A percentile compares a stretch with the other conserved stretches of the same genome.
Evolutionary conservation across 352 stramenopile species (phyloP).

Genomic region (Halophytophthora batemanensis): DNA sequence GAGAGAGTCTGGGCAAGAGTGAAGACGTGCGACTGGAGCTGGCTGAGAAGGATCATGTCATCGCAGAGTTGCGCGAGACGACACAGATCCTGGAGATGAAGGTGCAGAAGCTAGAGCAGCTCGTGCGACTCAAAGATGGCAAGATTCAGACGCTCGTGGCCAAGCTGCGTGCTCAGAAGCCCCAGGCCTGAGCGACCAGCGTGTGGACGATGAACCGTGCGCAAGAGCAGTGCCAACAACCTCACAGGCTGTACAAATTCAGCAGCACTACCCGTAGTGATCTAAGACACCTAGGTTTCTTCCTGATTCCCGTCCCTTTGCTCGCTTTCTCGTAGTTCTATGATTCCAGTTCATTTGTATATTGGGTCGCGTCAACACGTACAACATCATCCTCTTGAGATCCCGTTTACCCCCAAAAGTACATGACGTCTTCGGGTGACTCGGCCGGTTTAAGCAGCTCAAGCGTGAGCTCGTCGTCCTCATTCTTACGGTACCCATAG

Average conservation of each 20-base stretch:
- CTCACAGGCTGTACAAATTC: no score
- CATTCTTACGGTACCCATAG: conserved; percentile 64
- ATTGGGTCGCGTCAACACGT: conserved; percentile 5
- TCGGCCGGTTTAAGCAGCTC: conserved; percentile 75
- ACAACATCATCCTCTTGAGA: neutral
- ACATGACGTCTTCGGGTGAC: conserved; percentile 72
- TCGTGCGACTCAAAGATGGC: conserved; percentile 92
- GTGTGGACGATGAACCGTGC: neutral
- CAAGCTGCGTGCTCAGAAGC: conserved; percentile 80
- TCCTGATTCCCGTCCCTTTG: neutral
- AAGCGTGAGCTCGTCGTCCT: conserved; percentile 48
- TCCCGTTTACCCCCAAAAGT: conserved; percentile 59
- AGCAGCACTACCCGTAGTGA: no score
- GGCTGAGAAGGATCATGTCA: conserved; percentile 74
- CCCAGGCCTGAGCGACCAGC: conserved; percentile 20
- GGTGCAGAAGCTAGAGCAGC: conserved; percentile 93
- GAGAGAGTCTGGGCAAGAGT: conserved; percentile 14
- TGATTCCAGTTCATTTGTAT: conserved; percentile 3
- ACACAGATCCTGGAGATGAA: conserved; percentile 94
- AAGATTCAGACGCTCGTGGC: conserved; percentile 91
- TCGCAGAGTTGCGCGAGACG: conserved; percentile 86
- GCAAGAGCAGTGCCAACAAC: no score
- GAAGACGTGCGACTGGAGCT: conserved; percentile 35
- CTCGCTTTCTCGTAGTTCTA: no score
- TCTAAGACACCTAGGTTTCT: no score